Evolutionary conservation across 2,329 filamentous ascomycete genomes (phyloP).

Genomic region (Penicillium sp.): DNA sequence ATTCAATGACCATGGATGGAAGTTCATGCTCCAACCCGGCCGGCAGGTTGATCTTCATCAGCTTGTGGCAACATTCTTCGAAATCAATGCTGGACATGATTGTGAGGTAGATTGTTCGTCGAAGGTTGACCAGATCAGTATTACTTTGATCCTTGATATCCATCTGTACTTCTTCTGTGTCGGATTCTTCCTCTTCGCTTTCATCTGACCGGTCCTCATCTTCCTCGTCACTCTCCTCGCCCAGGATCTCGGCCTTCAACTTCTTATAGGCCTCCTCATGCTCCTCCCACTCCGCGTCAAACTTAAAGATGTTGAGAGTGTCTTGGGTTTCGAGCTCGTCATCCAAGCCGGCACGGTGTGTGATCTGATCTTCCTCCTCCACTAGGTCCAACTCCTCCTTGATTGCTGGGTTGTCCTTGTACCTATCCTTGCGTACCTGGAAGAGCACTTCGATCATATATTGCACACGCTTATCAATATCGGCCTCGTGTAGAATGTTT

Average conservation of each 20-base stretch:
- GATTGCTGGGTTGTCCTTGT: conserved; percentile 89
- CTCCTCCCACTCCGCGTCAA: conserved; percentile 83
- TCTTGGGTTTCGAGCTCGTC: conserved; percentile 84
- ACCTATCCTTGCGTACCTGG: conserved; percentile 92
- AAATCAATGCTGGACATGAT: conserved; percentile 96
- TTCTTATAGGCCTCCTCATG: conserved; percentile 88
- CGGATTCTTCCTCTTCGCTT: conserved; percentile 68
- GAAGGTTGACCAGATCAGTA: conserved; percentile 88
- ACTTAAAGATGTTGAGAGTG: conserved; percentile 92
- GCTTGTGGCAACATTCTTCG: conserved; percentile 94
- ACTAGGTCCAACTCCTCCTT: conserved; percentile 93
- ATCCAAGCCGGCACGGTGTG: conserved; percentile 78
- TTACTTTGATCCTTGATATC: conserved; percentile 99
- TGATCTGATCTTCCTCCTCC: conserved; percentile 97
- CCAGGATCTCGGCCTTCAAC: conserved; percentile 89
- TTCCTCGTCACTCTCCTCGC: conserved; percentile 85
- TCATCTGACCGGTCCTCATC: conserved; percentile 62
- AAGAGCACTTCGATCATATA: conserved; percentile 99
- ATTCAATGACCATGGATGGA: conserved; percentile 95
- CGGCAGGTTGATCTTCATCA: conserved; percentile 90
- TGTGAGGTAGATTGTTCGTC: conserved; percentile 92
- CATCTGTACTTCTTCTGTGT: conserved; percentile 75
- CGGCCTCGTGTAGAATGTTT: conserved; percentile 91
- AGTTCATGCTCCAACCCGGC: conserved; percentile 84
- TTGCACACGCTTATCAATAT: conserved; percentile 97